These are phyloP conservation scores for Lactarius evosmus DNA, from an alignment of 768 basidiomycete species.

Conservation along the genomic window DNA sequence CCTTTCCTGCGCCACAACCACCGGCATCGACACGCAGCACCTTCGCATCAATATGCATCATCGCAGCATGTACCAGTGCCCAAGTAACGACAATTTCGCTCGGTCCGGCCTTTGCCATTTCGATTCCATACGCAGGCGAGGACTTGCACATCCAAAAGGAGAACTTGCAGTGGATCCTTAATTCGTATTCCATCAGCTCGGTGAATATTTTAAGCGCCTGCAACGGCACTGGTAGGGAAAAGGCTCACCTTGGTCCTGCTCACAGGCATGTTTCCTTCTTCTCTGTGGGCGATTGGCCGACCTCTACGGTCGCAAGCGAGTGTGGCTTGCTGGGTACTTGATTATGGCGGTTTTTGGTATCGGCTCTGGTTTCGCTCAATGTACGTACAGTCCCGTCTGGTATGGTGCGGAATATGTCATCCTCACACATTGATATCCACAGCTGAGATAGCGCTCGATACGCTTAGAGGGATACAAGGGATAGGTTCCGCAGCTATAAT, in stretches of 20 bases:
- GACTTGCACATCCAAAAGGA: slow-evolving; percentile 50
- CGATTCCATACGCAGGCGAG: slow-evolving; percentile 34
- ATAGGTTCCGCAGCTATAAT: slow-evolving; percentile 74
- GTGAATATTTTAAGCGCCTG: slow-evolving; percentile 37
- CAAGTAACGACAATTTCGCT: slow-evolving; percentile 34
- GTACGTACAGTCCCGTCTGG: slow-evolving; percentile 34
- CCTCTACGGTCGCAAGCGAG: slow-evolving; percentile 67
- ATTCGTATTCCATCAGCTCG: slow-evolving; percentile 65
- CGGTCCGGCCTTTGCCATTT: slow-evolving; percentile 31
- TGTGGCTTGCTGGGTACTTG: slow-evolving; percentile 59
- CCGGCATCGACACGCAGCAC: slow-evolving; percentile 9
- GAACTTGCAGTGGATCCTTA: slow-evolving; percentile 63
- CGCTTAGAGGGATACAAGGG: slow-evolving; percentile 77
- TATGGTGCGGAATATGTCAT: not conserved
- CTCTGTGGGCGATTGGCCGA: slow-evolving; percentile 80
- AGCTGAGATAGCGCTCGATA: slow-evolving; percentile 60
- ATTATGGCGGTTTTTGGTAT: slow-evolving; percentile 57
- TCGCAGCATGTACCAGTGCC: slow-evolving; percentile 33
- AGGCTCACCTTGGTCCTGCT: not conserved
- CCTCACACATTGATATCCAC: not conserved
- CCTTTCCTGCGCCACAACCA: not conserved
- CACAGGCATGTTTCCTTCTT: slow-evolving; percentile 72
- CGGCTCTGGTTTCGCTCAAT: slow-evolving; percentile 60
- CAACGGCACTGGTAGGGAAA: no score
- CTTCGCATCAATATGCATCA: slow-evolving; percentile 23